phyloP scores from a whole-genome alignment of 2,329 filamentous ascomycete genomes.

The Trichoderma afroharzianum region DNA sequence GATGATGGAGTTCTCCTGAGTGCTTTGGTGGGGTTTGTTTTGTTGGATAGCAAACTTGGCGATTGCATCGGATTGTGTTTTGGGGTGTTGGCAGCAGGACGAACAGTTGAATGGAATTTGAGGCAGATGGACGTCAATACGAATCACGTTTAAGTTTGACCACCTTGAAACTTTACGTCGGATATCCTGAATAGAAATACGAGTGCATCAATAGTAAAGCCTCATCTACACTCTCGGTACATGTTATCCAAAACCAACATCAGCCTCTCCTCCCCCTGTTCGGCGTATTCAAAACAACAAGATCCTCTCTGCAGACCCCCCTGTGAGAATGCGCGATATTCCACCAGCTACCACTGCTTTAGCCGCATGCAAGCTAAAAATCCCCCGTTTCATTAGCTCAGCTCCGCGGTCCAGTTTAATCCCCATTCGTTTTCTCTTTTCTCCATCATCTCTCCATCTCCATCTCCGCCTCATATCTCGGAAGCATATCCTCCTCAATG shows the following conservation, averaged over 20 bases:
- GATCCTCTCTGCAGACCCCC: background rate
- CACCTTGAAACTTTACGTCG: background rate
- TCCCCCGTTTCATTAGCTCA: background rate
- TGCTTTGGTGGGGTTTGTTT: background rate
- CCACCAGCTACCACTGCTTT: background rate
- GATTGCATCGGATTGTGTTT: background rate
- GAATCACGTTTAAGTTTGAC: background rate
- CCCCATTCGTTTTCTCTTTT: background rate
- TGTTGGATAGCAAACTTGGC: background rate
- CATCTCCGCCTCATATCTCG: slow-evolving; percentile 9
- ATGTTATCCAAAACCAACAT: background rate
- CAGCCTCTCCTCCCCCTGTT: background rate
- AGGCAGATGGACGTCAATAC: background rate
- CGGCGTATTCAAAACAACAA: background rate
- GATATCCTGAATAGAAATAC: background rate
- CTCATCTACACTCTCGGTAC: background rate
- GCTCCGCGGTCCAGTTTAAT: background rate
- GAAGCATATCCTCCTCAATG: slow-evolving; percentile 25
- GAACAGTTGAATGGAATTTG: background rate
- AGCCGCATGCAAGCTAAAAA: background rate
- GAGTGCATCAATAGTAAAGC: background rate
- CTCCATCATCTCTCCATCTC: background rate
- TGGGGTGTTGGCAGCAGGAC: background rate
- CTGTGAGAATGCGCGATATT: background rate
- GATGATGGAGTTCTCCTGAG: background rate